Conservation (phyloP, 495 filamentous ascomycete genomes). For the Cercophora samala region DNA sequence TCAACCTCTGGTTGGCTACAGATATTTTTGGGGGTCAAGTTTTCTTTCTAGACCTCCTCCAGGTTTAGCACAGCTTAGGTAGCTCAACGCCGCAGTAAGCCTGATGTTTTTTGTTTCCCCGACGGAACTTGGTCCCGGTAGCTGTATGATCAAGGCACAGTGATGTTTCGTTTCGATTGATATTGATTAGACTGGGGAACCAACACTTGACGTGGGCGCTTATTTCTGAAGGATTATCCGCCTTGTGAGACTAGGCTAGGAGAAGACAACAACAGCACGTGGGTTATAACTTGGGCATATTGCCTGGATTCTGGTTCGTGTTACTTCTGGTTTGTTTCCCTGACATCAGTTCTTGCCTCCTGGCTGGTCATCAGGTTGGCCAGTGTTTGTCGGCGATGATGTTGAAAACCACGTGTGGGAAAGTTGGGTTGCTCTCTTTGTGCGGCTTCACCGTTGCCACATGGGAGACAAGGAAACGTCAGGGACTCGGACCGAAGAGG, state of each 20-base stretch:
- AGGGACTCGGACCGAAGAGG: background rate
- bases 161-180: background rate
- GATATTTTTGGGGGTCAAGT: background rate
- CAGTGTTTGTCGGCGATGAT: background rate
- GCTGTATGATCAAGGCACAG: background rate
- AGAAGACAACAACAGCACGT: background rate
- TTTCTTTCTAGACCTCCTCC: background rate
- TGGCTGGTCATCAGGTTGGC: background rate
- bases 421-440: background rate
- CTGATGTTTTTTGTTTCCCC: background rate
- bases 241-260: no score
- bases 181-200: background rate
- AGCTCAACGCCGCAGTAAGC: background rate
- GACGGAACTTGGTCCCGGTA: background rate
- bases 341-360: background rate
- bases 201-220: background rate
- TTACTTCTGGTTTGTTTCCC: background rate
- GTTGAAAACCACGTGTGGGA: background rate
- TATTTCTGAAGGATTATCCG: background rate
- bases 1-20: background rate
- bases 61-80: no score
- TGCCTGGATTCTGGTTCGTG: background rate
- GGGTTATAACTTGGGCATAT: background rate
- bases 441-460: background rate
- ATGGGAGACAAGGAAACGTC: background rate